A percentile compares a stretch with the other conserved stretches of the same genome.
Evolutionary conservation across 1,139 yeast genomes (phyloP).

Genomic region (Blastobotrys aristatus): DNA sequence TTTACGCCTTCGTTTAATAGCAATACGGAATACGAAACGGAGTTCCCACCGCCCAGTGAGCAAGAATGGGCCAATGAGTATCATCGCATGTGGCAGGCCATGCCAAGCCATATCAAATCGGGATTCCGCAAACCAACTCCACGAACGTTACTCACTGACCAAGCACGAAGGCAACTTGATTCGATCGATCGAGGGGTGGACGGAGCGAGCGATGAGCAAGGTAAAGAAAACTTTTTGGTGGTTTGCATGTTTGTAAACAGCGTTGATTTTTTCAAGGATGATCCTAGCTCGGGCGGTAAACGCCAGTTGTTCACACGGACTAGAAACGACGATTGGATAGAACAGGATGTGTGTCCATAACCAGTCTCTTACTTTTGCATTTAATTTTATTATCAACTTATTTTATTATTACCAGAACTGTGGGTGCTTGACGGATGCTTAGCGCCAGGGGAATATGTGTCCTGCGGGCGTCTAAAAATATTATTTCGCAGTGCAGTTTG

Average conservation of each 20-base stretch:
- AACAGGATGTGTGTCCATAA: slow-evolving; percentile 71
- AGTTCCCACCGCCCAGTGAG: slow-evolving; percentile 45
- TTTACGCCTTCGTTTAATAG: slow-evolving; percentile 23
- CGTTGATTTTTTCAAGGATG: slow-evolving; percentile 64
- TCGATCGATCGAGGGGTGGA: slow-evolving; percentile 78
- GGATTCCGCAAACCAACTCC: slow-evolving; percentile 72
- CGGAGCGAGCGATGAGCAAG: slow-evolving; percentile 66
- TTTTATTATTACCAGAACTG: not conserved
- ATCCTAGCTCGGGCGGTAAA: slow-evolving; percentile 36
- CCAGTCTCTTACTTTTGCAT: not conserved
- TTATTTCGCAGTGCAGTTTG: too few species aligned
- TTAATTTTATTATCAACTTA: slow-evolving; percentile 1
- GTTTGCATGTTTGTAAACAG: slow-evolving; percentile 64
- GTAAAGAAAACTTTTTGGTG: slow-evolving; percentile 64
- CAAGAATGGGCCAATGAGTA: slow-evolving; percentile 67
- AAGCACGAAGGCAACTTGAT: slow-evolving; percentile 54
- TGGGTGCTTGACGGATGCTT: too few species aligned
- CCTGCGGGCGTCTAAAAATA: too few species aligned
- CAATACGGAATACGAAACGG: slow-evolving; percentile 12
- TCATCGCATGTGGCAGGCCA: slow-evolving; percentile 53
- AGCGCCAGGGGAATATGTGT: too few species aligned
- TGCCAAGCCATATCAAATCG: slow-evolving; percentile 56
- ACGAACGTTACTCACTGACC: slow-evolving; percentile 53
- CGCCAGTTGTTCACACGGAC: slow-evolving; percentile 37
- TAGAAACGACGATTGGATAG: slow-evolving; percentile 64